Conservation (phyloP, 805 yeast species). For the Kodamaea leandrae region DNA sequence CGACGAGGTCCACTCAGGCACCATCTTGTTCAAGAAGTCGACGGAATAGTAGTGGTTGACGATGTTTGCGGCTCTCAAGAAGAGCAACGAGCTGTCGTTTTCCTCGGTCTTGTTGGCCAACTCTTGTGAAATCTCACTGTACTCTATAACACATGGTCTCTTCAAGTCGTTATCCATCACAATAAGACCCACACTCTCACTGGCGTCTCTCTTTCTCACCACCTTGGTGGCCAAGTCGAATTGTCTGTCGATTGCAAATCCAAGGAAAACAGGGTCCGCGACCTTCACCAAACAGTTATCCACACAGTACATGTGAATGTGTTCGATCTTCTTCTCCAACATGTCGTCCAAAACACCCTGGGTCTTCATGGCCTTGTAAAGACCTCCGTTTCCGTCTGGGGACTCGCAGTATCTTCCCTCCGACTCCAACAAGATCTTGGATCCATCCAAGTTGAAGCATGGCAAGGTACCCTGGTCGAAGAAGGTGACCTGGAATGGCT, state of each 20-base stretch:
- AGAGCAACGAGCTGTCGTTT: conserved; percentile 50
- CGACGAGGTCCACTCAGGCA: conserved; percentile 69
- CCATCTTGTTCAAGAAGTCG: conserved; percentile 55
- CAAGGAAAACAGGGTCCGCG: conserved; percentile 89
- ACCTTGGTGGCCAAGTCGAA: conserved; percentile 88
- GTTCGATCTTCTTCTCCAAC: conserved; percentile 65
- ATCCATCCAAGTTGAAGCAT: conserved; percentile 71
- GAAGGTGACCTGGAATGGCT: conserved; percentile 57
- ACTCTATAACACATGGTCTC: conserved; percentile 89
- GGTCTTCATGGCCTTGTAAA: conserved; percentile 75
- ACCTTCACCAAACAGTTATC: conserved; percentile 90
- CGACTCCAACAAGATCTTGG: conserved; percentile 61
- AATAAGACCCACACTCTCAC: conserved; percentile 88
- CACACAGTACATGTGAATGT: conserved; percentile 95
- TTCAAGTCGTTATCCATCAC: conserved; percentile 58
- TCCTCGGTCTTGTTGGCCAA: conserved; percentile 66
- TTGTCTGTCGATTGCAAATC: conserved; percentile 68
- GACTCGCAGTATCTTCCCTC: conserved; percentile 64
- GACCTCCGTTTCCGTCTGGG: conserved; percentile 98
- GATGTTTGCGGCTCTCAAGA: conserved; percentile 90
- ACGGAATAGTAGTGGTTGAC: conserved; percentile 95
- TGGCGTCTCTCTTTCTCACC: conserved; percentile 86
- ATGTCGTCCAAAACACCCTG: conserved; percentile 70
- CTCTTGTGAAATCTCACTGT: conserved; percentile 80
- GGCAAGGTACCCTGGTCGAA: conserved; percentile 97